A percentile compares a stretch with the other conserved stretches of the same genome.
Evolutionary conservation across 805 yeast genomes (phyloP).

Genomic region (Yamadazyma kitorensis): DNA sequence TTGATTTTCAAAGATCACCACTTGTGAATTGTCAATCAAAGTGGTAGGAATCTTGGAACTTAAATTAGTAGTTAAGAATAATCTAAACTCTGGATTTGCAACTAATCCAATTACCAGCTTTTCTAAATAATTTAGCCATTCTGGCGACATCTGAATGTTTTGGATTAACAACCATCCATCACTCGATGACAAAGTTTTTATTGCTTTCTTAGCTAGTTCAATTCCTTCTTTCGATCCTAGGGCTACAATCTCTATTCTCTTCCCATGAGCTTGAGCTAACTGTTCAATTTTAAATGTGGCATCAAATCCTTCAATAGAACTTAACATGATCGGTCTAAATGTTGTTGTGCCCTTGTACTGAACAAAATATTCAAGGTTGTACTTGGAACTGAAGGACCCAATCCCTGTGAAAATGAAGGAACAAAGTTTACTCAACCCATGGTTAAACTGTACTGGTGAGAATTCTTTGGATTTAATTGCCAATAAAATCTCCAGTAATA

Average conservation of each 20-base stretch:
- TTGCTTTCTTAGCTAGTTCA: conserved; percentile 52
- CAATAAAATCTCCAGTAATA: not conserved
- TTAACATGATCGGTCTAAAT: conserved; percentile 46
- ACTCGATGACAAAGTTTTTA: conserved; percentile 30
- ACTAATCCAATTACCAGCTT: conserved; percentile 18
- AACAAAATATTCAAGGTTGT: conserved; percentile 30
- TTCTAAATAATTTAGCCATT: conserved; percentile 58
- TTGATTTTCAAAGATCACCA: conserved; percentile 59
- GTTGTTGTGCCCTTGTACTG: conserved; percentile 12
- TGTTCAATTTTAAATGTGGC: conserved; percentile 53
- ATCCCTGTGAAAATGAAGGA: conserved; percentile 24
- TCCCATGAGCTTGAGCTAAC: conserved; percentile 32
- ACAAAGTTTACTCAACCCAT: conserved; percentile 16
- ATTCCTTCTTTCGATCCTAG: conserved; percentile 74
- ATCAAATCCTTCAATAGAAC: conserved; percentile 64
- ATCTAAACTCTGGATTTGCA: conserved; percentile 43
- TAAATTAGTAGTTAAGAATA: conserved; percentile 65
- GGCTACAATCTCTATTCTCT: conserved; percentile 46
- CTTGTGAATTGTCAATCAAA: conserved; percentile 51
- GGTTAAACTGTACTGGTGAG: conserved; percentile 13
- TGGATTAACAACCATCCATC: conserved; percentile 78
- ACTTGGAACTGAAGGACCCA: conserved; percentile 28
- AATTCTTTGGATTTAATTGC: not conserved
- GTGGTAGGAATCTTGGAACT: conserved; percentile 51
- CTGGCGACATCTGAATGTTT: conserved; percentile 70